Conservation (phyloP, 192 early-diverging fungal species). For the Rhizophagus prolifer region DNA sequence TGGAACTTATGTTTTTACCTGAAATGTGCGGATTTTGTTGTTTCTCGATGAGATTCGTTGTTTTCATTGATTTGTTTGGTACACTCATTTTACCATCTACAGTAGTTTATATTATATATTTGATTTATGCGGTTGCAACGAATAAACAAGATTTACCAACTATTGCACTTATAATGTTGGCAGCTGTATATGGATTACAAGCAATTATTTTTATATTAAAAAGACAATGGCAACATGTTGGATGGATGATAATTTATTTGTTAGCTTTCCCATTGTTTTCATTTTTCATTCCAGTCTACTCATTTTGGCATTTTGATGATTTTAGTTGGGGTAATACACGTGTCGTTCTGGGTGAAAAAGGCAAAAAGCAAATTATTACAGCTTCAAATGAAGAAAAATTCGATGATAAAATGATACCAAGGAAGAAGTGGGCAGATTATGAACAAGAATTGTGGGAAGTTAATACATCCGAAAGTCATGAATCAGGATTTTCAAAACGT, state of each 20-base stretch:
- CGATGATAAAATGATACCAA: constrained; percentile 81
- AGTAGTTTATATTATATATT: constrained; percentile 75
- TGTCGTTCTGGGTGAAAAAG: constrained; percentile 72
- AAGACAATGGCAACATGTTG: constrained; percentile 76
- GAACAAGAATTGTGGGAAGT: constrained; percentile 78
- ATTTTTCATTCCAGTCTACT: constrained; percentile 89
- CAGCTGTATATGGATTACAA: constrained; percentile 85
- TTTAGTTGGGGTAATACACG: constrained; percentile 98
- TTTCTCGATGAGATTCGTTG: constrained; percentile 97
- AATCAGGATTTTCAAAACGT: constrained; percentile 24
- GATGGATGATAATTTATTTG: constrained; percentile 87
- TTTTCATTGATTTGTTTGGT: constrained; percentile 88
- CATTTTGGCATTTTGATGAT: constrained; percentile 99
- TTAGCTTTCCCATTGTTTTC: constrained; percentile 90
- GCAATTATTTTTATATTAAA: constrained; percentile 59
- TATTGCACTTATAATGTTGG: constrained; percentile 79
- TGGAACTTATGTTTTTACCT: constrained; percentile 81
- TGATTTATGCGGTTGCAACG: constrained; percentile 69
- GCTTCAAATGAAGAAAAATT: constrained; percentile 74
- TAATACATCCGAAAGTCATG: constrained; percentile 52
- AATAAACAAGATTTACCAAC: constrained; percentile 68
- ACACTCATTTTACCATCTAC: constrained; percentile 78
- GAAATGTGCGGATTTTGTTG: constrained; percentile 96
- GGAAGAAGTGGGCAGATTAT: constrained; percentile 85
- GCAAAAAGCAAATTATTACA: constrained; percentile 55